Evolutionary conservation across 176 grass and related monocot genomes (phyloP), one percentile per base, ranked within the genome.

Genomic region (Tillandsia fasciculata): DNA sequence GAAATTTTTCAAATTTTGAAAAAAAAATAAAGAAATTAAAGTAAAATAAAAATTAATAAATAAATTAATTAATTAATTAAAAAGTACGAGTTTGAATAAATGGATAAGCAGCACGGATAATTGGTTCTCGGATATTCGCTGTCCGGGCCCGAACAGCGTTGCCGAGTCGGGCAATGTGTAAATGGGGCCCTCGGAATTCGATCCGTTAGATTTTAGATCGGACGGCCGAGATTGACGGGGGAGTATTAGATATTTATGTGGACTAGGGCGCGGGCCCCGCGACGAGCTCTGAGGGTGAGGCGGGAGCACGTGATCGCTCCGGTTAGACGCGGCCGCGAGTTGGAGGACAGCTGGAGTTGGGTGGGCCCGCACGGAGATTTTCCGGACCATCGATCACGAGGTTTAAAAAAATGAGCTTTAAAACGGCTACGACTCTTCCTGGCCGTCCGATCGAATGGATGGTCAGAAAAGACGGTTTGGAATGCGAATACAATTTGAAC

Each of bases 221-320:
- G 56, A 22, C 56, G 56, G 56, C 56, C 10, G 56, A 9, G 4
- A 59, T 3, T 2, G 2, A 9, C 9, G n/a, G 56, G 10, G n/a
- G 7, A 14, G n/a, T 15, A 9, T 6, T 6, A 59, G 56, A 59
- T 59, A 59, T 59, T 59, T 13, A 18, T 59, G 14, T n/a, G 10
- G 33, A 42, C 3, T 0, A 3, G 33, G 33, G 33, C 33, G 33
- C 6, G 33, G 33, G 33, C 0, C 33, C 33, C 33, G 33, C 33
- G 33, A 42, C 33, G 33, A 42, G 33, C 33, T 42, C 33, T 42
- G 33, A 5, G 58, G n/a, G 1, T 11, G 58, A 23, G 58, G 20
- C 58, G 65, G 27, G 13, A 67, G 15, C 65, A 67, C 65, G 65
- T 67, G 65, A 67, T 33, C 15, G 26, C 48, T 29, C 65, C 33